Percentiles rank a stretch among this genome's conserved stretches.
These are phyloP conservation scores for Xylariales sp. DNA, from an alignment of 2,329 filamentous ascomycete genomes.

Conservation along the genomic window DNA sequence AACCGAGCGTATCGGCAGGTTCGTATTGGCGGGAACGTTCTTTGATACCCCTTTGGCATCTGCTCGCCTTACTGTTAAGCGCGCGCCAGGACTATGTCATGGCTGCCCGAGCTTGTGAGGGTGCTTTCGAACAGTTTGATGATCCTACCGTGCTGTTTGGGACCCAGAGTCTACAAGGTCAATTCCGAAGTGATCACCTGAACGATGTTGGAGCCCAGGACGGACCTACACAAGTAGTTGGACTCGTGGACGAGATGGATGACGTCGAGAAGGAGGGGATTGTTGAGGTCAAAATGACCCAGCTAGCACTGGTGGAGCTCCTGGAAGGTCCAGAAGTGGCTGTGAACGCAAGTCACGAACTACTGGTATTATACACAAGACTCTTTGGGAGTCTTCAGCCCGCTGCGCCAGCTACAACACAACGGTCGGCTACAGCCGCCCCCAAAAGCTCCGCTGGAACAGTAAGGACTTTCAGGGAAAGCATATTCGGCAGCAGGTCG, in stretches of 20 bases:
- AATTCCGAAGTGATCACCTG: constrained; percentile 62
- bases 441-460: constrained; percentile 70
- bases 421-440: constrained; percentile 41
- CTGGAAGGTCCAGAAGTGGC: constrained; percentile 79
- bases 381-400: constrained; percentile 62
- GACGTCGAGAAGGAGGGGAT: constrained; percentile 79
- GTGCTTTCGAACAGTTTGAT: constrained; percentile 85
- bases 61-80: constrained; percentile 79
- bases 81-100: constrained; percentile 80
- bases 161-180: constrained; percentile 41
- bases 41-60: constrained; percentile 81
- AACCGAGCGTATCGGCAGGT: constrained; percentile 39
- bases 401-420: constrained; percentile 31
- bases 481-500: constrained; percentile 70
- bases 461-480: constrained; percentile 64
- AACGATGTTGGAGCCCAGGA: constrained; percentile 45
- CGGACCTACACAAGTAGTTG: constrained; percentile 31
- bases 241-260: constrained; percentile 74
- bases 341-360: constrained; percentile 81
- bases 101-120: constrained; percentile 79
- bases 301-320: constrained; percentile 77
- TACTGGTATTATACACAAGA: constrained; percentile 74
- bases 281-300: constrained; percentile 94
- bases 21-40: constrained; percentile 59
- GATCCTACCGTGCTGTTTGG: constrained; percentile 68